Evolutionary conservation across 2,329 filamentous ascomycete species (phyloP), one percentile per base, ranked within the genome.

Genomic region (Arthrobotrys musiformis): DNA sequence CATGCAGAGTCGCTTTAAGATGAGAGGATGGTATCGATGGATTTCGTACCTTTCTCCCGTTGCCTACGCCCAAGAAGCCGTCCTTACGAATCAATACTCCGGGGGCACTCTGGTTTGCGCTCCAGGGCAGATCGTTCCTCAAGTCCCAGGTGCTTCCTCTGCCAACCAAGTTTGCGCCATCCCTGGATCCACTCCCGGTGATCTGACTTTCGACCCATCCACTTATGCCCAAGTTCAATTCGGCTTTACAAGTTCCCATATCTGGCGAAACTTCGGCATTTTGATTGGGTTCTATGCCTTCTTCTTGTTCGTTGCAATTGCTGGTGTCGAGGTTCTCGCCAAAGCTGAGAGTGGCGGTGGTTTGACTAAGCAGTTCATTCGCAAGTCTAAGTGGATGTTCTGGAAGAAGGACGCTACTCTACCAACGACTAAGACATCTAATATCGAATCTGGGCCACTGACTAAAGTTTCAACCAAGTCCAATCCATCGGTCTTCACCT

Each of bases 211-310:
- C 11, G 80, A 85, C 33, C 90, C 90, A 35, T 81, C 85, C 1
- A 83, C 83, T 22, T 92, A 91, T 79, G 81, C 91, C 1, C 79
- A 84, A 8, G 85, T 85, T 0, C 86, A 86, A 6, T 91, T 88
- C 82, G 84, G 86, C 50, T 90, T 90, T 80, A 86, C 86, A 0
- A 84, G 88, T 17, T 84, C 83, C 26, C 86, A 91, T 80, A 82
- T 91, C 0, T 91, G 90, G 86, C 89, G 92, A 2, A 93, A 94
- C 82, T 93, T 92, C 81, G 92, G 91, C 33, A 90, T 94, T 2
- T 84, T 95, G 0, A 89, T 94, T 79, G 92, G 90, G 0, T 95
- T 93, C 79, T 88, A 89, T 0, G 85, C 92, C 0, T 86, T 93
- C 4, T 96, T 94, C 81, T 88, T 96, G 11, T 79, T 90, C 9